phyloP scores from a whole-genome alignment of 192 early-diverging fungal species.

The Chytriomyces hyalinus region DNA sequence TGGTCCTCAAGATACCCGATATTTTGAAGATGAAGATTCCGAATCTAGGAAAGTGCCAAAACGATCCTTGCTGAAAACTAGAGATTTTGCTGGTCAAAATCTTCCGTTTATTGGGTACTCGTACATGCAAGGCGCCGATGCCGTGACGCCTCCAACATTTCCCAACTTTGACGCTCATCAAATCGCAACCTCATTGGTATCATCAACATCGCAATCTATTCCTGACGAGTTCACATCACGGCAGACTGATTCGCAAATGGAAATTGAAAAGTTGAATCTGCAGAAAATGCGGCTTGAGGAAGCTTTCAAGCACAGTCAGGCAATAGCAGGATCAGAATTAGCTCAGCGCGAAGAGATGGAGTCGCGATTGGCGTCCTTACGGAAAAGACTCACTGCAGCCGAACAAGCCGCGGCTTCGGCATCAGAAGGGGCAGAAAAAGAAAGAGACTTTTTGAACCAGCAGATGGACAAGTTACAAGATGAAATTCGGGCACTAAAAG shows the following conservation, averaged over 20 bases:
- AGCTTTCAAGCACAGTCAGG: constrained; percentile 8
- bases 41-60: constrained; percentile 57
- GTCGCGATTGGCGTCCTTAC: constrained; percentile 12
- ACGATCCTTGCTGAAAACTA: constrained; percentile 40
- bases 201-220: too few species aligned
- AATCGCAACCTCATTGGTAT: background rate
- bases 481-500: background rate
- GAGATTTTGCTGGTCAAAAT: constrained; percentile 75
- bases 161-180: background rate
- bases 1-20: constrained; percentile 85
- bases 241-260: background rate
- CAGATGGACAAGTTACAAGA: background rate
- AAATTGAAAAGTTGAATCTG: constrained; percentile 18
- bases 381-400: constrained; percentile 2
- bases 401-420: constrained; percentile 23
- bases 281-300: constrained; percentile 31
- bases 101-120: constrained; percentile 90
- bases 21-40: constrained; percentile 84
- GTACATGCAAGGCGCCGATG: constrained; percentile 54
- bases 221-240: background rate
- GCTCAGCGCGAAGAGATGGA: constrained; percentile 28
- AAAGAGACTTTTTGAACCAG: background rate
- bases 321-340: background rate
- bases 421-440: constrained; percentile 1
- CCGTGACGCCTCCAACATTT: background rate